Evolutionary conservation across 2,329 filamentous ascomycete species (phyloP).

Genomic region (Fusarium torulosum): DNA sequence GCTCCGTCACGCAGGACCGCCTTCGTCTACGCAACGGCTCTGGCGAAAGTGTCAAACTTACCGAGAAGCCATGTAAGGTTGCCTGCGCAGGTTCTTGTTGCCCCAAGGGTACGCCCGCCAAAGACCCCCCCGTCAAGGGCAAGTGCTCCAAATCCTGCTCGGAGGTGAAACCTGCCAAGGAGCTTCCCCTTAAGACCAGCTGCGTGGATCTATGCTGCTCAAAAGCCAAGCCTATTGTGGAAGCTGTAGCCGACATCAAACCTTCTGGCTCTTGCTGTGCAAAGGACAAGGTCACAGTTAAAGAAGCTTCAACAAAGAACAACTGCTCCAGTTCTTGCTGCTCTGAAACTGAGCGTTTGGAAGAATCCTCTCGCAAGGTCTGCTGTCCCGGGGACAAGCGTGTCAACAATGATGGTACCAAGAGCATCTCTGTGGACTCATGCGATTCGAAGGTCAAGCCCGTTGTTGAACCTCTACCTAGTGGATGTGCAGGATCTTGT

Average conservation of each 20-base stretch:
- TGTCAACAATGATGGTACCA: no score
- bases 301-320: neutral
- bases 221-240: slow-evolving; percentile 5
- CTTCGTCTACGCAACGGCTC: slow-evolving; percentile 30
- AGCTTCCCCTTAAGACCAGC: neutral
- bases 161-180: no score
- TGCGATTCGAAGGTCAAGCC: neutral
- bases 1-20: slow-evolving; percentile 27
- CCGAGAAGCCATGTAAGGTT: neutral
- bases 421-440: neutral
- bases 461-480: neutral
- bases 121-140: no score
- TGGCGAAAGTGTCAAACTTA: slow-evolving; percentile 12
- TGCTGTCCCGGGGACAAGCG: neutral
- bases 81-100: no score
- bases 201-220: slow-evolving; percentile 38
- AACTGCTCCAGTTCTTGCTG: neutral
- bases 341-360: no score
- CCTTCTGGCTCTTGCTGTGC: slow-evolving; percentile 7
- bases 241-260: neutral
- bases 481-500: slow-evolving; percentile 1
- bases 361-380: neutral
- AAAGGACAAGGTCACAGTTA: neutral
- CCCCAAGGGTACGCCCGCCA: no score
- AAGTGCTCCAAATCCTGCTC: no score